Percentiles rank a stretch among this genome's conserved stretches.
These are phyloP conservation scores for Coccomyxa subellipsoidea DNA, from an alignment of 163 green algal genomes.

Conservation along the genomic window DNA sequence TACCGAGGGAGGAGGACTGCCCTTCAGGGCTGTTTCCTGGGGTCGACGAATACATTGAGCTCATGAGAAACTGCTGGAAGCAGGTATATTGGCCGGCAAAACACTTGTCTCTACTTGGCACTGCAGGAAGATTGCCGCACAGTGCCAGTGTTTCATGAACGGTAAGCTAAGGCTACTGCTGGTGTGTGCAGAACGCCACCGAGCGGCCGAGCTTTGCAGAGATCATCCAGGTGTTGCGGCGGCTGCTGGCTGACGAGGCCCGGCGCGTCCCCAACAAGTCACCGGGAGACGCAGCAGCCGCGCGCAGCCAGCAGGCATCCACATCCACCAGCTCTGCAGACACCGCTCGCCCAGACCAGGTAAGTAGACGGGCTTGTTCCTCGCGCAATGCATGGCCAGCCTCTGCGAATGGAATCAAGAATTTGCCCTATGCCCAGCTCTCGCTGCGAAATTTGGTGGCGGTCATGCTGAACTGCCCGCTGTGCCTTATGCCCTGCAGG, in stretches of 20 bases:
- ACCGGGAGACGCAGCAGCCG: background rate
- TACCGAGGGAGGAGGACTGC: constrained; percentile 26
- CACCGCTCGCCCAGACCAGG: background rate
- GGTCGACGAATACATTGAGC: constrained; percentile 39
- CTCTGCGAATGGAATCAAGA: background rate
- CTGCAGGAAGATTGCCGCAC: background rate
- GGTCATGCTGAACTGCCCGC: background rate
- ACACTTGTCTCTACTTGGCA: background rate
- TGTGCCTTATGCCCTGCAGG: background rate
- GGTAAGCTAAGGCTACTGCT: background rate
- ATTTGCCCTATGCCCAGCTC: background rate
- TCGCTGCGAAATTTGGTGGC: background rate
- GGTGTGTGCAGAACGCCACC: background rate
- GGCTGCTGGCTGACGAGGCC: constrained; percentile 27
- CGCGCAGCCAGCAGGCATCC: constrained; percentile 7
- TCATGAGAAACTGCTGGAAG: constrained; percentile 56
- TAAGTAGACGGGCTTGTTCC: background rate
- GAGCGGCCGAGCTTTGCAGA: constrained; percentile 41
- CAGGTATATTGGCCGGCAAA: constrained; percentile 14
- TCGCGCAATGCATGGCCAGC: background rate
- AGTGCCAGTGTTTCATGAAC: background rate
- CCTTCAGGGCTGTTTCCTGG: constrained; percentile 30
- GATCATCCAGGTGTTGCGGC: constrained; percentile 30
- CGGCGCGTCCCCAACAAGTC: background rate
- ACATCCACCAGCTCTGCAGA: background rate